Evolutionary conservation across 495 filamentous ascomycete species (phyloP).

Genomic region (Xylaria longipes): DNA sequence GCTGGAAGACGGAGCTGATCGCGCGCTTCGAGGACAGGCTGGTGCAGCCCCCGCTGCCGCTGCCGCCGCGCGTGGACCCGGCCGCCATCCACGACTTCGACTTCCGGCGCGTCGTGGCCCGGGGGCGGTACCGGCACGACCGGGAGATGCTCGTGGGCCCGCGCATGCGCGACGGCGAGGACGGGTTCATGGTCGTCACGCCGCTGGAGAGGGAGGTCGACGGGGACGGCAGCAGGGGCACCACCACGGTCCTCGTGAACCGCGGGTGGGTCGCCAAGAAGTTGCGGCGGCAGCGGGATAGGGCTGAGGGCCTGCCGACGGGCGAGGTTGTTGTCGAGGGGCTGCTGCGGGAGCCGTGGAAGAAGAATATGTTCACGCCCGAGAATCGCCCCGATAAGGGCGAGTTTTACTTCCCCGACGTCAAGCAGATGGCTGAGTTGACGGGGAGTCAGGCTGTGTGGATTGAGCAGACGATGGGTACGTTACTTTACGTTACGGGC

Average conservation of each 20-base stretch:
- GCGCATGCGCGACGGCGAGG: constrained; percentile 83
- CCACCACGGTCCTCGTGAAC: constrained; percentile 78
- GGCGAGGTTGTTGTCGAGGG: constrained; percentile 81
- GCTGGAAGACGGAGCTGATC: constrained; percentile 91
- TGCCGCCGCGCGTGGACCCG: constrained; percentile 83
- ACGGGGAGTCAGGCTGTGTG: constrained; percentile 87
- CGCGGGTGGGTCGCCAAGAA: constrained; percentile 88
- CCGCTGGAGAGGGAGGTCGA: constrained; percentile 73
- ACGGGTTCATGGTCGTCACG: constrained; percentile 90
- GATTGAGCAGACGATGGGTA: constrained; percentile 96
- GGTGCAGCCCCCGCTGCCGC: constrained; percentile 80
- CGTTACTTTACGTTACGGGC: constrained; percentile 27
- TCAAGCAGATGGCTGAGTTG: constrained; percentile 87
- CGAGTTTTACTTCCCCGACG: constrained; percentile 95
- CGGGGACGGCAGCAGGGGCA: constrained; percentile 23
- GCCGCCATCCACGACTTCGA: constrained; percentile 85
- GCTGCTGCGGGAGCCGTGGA: constrained; percentile 85
- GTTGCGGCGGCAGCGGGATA: constrained; percentile 64
- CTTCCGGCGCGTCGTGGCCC: constrained; percentile 83
- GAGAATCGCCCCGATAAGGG: constrained; percentile 80
- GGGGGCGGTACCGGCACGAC: constrained; percentile 79
- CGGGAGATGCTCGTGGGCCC: constrained; percentile 96
- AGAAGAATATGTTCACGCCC: constrained; percentile 97
- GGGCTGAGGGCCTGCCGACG: constrained; percentile 64
- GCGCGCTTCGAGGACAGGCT: constrained; percentile 90